Evolutionary conservation across 2,329 filamentous ascomycete genomes (phyloP), one percentile per base, ranked within the genome.

Genomic region (Neonectria faginata): DNA sequence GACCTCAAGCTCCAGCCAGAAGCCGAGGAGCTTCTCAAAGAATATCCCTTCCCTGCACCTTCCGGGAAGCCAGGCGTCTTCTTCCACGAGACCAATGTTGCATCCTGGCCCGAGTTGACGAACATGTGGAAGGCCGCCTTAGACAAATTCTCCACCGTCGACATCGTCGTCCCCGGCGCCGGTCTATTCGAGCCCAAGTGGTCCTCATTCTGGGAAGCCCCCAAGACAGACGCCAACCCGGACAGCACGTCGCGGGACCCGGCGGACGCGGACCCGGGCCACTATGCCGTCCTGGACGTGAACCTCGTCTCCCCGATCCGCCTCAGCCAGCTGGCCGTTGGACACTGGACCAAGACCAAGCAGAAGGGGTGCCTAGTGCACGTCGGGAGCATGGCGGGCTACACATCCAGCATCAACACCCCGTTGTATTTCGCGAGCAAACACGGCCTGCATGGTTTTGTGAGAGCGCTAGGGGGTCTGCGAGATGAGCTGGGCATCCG

Each of bases 341-440:
- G 75, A 3, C 67, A 80, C 65, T 82, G 80, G 79, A 77, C 76
- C 9, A 69, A 72, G 64, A 69, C 64, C 39, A 73, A 70, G 51
- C 64, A 68, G 10, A 66, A 69, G 2, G 79, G 76, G 1, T 74
- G 71, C 48, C 55, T 81, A 27, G 64, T 80, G 22, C 70, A 76
- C 47, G 72, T 80, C 10, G 74, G 76, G 33, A 80, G 78, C 61
- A 73, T 80, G 36, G 77, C 76, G 1, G 78, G 77, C 1, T 74
- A 79, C 57, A 66, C 69, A 1, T 65, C 69, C 2, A 69, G 62
- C 10, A 70, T 77, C 39, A 69, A 70, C 20, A 75, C 77, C 11
- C 79, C 79, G 9, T 64, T 81, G 20, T 81, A 81, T 63, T 71
- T 74, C 48, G 74, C 79, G 7, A 78, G 74, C 60, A 81, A 81